Conservation (phyloP, 345 rosid species). For the Pugionium dolabratum region DNA sequence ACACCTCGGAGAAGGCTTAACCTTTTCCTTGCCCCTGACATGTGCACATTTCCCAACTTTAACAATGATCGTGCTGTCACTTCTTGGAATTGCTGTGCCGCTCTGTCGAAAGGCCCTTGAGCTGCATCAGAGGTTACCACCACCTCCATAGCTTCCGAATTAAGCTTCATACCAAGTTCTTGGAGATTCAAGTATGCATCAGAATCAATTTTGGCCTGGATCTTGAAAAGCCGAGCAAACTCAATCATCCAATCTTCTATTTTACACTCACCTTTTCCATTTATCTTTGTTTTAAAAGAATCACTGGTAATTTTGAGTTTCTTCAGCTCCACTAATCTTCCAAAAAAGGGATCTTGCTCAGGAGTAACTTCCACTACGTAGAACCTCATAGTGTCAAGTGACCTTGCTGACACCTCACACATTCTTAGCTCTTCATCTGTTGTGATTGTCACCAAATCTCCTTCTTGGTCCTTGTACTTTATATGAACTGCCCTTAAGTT, state of each 20-base stretch:
- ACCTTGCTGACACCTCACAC: conserved; percentile 61
- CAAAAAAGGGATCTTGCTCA: conserved; percentile 58
- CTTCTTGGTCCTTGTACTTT: conserved; percentile 87
- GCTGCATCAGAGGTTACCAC: conserved; percentile 85
- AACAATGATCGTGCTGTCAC: conserved; percentile 84
- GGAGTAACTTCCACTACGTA: conserved; percentile 65
- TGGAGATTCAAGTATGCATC: conserved; percentile 71
- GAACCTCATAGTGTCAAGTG: conserved; percentile 56
- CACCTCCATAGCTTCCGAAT: conserved; percentile 93
- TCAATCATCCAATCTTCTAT: conserved; percentile 85
- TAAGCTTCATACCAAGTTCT: conserved; percentile 76
- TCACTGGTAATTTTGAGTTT: conserved; percentile 29
- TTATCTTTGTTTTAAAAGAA: conserved; percentile 36
- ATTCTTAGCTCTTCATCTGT: conserved; percentile 76
- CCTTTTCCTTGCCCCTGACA: conserved; percentile 79
- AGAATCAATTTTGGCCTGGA: conserved; percentile 71
- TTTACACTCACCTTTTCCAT: conserved; percentile 41
- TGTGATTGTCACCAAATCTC: conserved; percentile 84
- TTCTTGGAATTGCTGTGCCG: conserved; percentile 84
- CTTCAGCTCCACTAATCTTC: conserved; percentile 45
- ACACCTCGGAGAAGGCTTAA: conserved; percentile 56
- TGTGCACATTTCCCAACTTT: conserved; percentile 85
- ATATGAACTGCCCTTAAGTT: conserved; percentile 62
- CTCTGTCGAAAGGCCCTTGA: conserved; percentile 63
- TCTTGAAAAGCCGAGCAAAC: conserved; percentile 79